These are phyloP conservation scores for Colletotrichum lupini DNA, from an alignment of 2,329 filamentous ascomycete species.

Conservation along the genomic window DNA sequence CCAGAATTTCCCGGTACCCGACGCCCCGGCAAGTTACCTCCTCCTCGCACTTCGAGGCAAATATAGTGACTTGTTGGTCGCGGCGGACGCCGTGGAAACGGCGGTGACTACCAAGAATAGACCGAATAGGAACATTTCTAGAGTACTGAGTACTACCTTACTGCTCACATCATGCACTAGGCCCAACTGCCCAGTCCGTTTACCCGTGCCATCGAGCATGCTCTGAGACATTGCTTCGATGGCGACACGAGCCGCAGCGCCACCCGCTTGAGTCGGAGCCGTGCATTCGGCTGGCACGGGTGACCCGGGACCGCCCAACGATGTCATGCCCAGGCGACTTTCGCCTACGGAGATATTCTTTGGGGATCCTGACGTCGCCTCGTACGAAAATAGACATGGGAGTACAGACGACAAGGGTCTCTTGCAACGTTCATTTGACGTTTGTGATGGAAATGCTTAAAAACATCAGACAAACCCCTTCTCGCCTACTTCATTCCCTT, in stretches of 20 bases:
- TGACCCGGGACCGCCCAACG: background rate
- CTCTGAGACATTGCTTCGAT: background rate
- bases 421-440: background rate
- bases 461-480: conserved; percentile 1
- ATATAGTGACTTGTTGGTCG: background rate
- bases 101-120: conserved; percentile 23
- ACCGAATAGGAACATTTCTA: background rate
- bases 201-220: background rate
- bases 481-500: background rate
- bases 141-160: no score
- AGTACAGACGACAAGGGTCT: background rate
- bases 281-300: background rate
- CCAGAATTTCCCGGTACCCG: background rate
- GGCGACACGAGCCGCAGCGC: conserved; percentile 1
- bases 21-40: background rate
- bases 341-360: background rate
- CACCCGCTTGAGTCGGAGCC: conserved; percentile 1
- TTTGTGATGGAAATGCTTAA: conserved; percentile 3
- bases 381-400: background rate
- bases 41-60: background rate
- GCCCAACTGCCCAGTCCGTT: background rate
- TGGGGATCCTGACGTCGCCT: conserved; percentile 7
- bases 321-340: conserved; percentile 20
- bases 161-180: background rate
- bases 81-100: background rate